Conservation (phyloP, 225 moss, liverwort and hornwort species). For the Physcomitrellopsis africana region DNA sequence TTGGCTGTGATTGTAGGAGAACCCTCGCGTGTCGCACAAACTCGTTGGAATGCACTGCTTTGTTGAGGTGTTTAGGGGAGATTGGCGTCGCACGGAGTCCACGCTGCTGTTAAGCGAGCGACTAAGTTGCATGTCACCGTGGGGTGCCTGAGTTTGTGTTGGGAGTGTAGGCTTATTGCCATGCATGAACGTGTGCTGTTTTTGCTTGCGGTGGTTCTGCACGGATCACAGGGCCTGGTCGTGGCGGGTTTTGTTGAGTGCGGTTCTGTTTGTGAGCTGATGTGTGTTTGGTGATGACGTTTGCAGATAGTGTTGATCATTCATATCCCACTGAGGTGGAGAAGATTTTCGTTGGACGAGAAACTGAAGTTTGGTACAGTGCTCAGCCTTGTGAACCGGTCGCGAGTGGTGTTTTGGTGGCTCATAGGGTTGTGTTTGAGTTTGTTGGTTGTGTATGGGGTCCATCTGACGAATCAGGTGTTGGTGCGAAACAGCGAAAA, state of each 20-base stretch:
- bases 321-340: conserved; percentile 82
- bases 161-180: neutral
- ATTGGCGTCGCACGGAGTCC: neutral
- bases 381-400: conserved; percentile 21
- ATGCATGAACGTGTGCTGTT: neutral
- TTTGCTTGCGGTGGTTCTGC: conserved; percentile 1
- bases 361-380: conserved; percentile 62
- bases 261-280: conserved; percentile 22
- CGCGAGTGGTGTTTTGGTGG: conserved; percentile 28
- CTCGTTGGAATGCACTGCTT: neutral
- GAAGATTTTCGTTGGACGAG: conserved; percentile 86
- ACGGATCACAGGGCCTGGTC: conserved; percentile 15
- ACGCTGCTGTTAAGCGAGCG: neutral
- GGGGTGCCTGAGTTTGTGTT: neutral
- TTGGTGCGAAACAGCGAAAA: conserved; percentile 65
- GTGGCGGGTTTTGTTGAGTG: conserved; percentile 9
- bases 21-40: neutral
- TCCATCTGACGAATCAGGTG: conserved; percentile 31
- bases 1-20: conserved; percentile 86
- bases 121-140: neutral
- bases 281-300: conserved; percentile 17
- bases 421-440: conserved; percentile 21
- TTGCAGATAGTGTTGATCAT: conserved; percentile 93
- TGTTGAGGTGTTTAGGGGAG: neutral
- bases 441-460: conserved; percentile 11